Percentiles rank a stretch among this genome's conserved stretches.
phyloP scores from a whole-genome alignment of 2,329 filamentous ascomycete genomes.

The Penicillium sp. region DNA sequence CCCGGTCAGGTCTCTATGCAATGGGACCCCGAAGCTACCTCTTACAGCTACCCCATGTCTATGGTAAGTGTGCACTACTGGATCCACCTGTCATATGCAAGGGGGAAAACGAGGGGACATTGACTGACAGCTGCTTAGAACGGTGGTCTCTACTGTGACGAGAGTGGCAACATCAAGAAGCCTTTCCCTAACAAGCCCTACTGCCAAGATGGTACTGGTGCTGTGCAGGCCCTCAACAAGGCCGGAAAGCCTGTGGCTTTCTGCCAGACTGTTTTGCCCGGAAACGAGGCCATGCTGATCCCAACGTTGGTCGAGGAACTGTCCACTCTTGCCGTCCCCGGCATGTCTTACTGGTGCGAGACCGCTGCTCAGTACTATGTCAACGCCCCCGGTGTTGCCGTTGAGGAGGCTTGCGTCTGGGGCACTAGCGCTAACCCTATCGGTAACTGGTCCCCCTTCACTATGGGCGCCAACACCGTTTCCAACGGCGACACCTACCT shows the following conservation, averaged over 20 bases:
- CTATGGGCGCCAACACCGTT: constrained; percentile 74
- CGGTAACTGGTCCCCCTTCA: constrained; percentile 79
- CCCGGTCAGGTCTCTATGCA: constrained; percentile 76
- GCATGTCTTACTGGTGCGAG: constrained; percentile 68
- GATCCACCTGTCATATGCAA: constrained; percentile 13
- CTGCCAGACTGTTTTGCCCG: constrained; percentile 78
- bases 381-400: constrained; percentile 69
- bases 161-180: constrained; percentile 67
- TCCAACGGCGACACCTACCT: constrained; percentile 68
- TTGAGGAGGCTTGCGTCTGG: constrained; percentile 70
- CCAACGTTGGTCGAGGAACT: constrained; percentile 66
- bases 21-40: constrained; percentile 71
- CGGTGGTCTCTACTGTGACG: constrained; percentile 73
- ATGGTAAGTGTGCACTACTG: constrained; percentile 60
- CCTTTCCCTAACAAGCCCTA: constrained; percentile 70
- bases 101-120: constrained; percentile 1
- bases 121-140: constrained; percentile 54
- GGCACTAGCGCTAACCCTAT: constrained; percentile 63
- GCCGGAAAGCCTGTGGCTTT: constrained; percentile 66
- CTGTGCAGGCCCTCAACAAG: constrained; percentile 69
- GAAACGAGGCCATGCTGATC: constrained; percentile 81
- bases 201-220: constrained; percentile 70
- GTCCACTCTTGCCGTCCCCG: constrained; percentile 71
- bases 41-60: constrained; percentile 69
- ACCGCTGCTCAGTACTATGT: constrained; percentile 81